phyloP scores from a whole-genome alignment of 1,284 basidiomycete genomes.

The Marasmius tenuissimus region DNA sequence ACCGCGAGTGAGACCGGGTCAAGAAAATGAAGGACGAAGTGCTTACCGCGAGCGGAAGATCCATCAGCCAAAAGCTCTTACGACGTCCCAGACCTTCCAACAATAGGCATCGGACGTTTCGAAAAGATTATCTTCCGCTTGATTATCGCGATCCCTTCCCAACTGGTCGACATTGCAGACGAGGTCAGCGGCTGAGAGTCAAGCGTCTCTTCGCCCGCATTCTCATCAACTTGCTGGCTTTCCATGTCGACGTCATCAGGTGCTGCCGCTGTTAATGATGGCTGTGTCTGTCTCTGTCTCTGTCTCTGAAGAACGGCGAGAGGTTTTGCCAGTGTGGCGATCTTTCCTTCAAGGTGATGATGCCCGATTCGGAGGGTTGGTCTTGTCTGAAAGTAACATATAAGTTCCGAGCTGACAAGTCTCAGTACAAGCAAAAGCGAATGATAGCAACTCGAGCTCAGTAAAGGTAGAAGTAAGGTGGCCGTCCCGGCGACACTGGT shows the following conservation, averaged over 20 bases:
- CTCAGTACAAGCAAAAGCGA: background rate
- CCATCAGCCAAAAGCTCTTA: too few species aligned
- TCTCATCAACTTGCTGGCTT: constrained; percentile 2
- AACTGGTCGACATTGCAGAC: constrained; percentile 20
- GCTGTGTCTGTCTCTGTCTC: background rate
- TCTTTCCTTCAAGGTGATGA: constrained; percentile 87
- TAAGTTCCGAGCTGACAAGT: background rate
- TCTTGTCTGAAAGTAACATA: constrained; percentile 51
- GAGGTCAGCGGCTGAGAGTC: background rate
- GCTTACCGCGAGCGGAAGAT: too few species aligned
- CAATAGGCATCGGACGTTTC: constrained; percentile 74
- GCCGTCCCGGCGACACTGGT: too few species aligned
- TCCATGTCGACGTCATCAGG: constrained; percentile 10
- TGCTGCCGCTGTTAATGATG: background rate
- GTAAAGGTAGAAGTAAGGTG: too few species aligned
- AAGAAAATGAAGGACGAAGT: too few species aligned
- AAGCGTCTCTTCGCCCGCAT: background rate
- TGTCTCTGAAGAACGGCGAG: constrained; percentile 38
- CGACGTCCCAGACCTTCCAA: constrained; percentile 13
- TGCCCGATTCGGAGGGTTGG: constrained; percentile 83
- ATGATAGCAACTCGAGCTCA: background rate
- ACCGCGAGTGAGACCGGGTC: too few species aligned
- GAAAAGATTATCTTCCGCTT: constrained; percentile 79
- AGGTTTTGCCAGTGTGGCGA: constrained; percentile 75
- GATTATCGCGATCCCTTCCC: constrained; percentile 54